Evolutionary conservation across 345 rosid species (phyloP).

Genomic region (Eucalyptus pauciflora): DNA sequence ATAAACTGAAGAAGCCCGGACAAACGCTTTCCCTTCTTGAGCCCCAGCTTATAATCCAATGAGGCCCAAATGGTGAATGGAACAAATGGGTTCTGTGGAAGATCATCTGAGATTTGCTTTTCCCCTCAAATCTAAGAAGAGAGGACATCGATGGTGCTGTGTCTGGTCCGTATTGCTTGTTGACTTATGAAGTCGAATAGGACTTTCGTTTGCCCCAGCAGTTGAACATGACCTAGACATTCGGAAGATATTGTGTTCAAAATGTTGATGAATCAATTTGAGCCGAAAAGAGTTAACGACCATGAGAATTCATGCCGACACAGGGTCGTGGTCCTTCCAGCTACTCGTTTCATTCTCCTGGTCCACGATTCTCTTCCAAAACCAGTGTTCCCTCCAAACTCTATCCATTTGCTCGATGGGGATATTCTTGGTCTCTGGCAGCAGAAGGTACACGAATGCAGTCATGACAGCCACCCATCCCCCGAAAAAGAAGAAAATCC

Average conservation of each 20-base stretch:
- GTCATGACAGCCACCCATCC: slow-evolving; percentile 38
- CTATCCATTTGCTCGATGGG: slow-evolving; percentile 37
- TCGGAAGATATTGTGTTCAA: neutral
- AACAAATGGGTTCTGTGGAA: neutral
- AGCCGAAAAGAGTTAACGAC: neutral
- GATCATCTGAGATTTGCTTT: neutral
- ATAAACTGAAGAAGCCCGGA: neutral
- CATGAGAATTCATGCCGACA: neutral
- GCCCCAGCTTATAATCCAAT: neutral
- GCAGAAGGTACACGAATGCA: slow-evolving; percentile 13
- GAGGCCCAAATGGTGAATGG: neutral
- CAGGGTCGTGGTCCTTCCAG: neutral
- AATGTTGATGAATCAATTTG: neutral
- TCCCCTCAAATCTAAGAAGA: neutral
- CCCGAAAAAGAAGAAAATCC: slow-evolving; percentile 40
- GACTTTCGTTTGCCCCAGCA: neutral
- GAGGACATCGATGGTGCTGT: neutral
- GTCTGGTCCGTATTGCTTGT: neutral
- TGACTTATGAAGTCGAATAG: neutral
- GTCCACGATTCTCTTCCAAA: slow-evolving; percentile 25
- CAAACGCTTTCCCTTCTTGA: neutral
- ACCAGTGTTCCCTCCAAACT: slow-evolving; percentile 37
- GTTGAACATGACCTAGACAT: neutral
- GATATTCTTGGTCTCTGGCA: slow-evolving; percentile 37
- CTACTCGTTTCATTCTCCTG: neutral